These are phyloP conservation scores for Marasmius tenuissimus DNA, from an alignment of 1,284 basidiomycete genomes.

Conservation along the genomic window DNA sequence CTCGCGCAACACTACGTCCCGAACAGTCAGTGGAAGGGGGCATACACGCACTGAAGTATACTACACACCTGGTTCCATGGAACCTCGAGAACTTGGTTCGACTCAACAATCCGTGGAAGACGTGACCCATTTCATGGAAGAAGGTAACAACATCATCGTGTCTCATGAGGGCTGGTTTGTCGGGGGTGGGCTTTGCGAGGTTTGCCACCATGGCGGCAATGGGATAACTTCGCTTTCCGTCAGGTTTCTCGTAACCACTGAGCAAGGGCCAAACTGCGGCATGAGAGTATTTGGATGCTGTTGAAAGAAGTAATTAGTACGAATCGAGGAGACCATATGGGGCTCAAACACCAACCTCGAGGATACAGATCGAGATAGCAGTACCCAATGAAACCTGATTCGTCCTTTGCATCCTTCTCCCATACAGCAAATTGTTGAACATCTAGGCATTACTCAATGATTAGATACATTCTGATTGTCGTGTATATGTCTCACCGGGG, in stretches of 20 bases:
- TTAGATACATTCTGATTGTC: neutral
- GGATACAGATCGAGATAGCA: slow-evolving; percentile 89
- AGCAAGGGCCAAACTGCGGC: slow-evolving; percentile 83
- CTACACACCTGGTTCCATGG: slow-evolving; percentile 67
- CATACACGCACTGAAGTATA: neutral
- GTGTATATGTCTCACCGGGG: slow-evolving; percentile 48
- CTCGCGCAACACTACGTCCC: slow-evolving; percentile 58
- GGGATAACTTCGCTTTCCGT: slow-evolving; percentile 70
- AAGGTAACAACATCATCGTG: slow-evolving; percentile 81
- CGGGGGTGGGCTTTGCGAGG: slow-evolving; percentile 78
- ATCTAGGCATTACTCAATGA: slow-evolving; percentile 40
- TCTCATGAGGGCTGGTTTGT: slow-evolving; percentile 79
- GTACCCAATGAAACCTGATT: slow-evolving; percentile 72
- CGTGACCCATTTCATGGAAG: slow-evolving; percentile 86
- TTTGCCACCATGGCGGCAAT: slow-evolving; percentile 85
- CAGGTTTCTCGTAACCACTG: slow-evolving; percentile 53
- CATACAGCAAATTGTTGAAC: slow-evolving; percentile 81
- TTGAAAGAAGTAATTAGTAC: neutral
- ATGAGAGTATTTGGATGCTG: slow-evolving; percentile 80
- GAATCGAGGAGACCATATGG: neutral
- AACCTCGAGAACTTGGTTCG: slow-evolving; percentile 73
- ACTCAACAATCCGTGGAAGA: slow-evolving; percentile 81
- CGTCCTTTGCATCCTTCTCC: slow-evolving; percentile 72
- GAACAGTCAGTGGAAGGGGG: neutral
- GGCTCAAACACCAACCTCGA: slow-evolving; percentile 47